phyloP scores from a whole-genome alignment of 2,329 filamentous ascomycete species.

The Aspergillus oerlinghausenensis region DNA sequence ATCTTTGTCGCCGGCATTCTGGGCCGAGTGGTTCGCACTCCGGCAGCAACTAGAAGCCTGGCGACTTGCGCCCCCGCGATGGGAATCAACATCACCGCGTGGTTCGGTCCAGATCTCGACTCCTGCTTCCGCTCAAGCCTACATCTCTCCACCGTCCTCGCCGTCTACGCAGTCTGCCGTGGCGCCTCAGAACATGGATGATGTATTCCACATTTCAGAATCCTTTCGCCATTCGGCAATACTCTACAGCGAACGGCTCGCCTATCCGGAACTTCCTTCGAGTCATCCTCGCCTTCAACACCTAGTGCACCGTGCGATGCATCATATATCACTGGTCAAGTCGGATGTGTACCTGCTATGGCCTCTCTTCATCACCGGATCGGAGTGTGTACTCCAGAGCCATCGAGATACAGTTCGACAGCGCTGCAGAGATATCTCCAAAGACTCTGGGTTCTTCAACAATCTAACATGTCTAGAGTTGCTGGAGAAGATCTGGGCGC shows the following conservation, averaged over 20 bases:
- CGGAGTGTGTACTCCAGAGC: slow-evolving; percentile 77
- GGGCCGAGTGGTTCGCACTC: slow-evolving; percentile 80
- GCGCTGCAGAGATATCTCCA: slow-evolving; percentile 80
- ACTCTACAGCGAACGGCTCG: slow-evolving; percentile 83
- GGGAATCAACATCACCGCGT: slow-evolving; percentile 13
- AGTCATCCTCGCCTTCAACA: slow-evolving; percentile 74
- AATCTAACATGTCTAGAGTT: slow-evolving; percentile 83
- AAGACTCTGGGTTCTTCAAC: slow-evolving; percentile 87
- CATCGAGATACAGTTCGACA: slow-evolving; percentile 75
- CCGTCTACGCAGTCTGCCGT: slow-evolving; percentile 25
- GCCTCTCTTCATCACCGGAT: slow-evolving; percentile 87
- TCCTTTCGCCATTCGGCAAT: slow-evolving; percentile 86
- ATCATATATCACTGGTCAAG: slow-evolving; percentile 75
- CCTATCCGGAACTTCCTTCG: slow-evolving; percentile 68
- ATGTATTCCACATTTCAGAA: slow-evolving; percentile 78
- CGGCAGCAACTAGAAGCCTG: slow-evolving; percentile 72
- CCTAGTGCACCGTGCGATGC: slow-evolving; percentile 75
- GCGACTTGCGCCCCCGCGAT: slow-evolving; percentile 58
- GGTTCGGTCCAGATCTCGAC: slow-evolving; percentile 9
- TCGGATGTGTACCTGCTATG: slow-evolving; percentile 86
- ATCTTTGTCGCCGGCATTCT: slow-evolving; percentile 52
- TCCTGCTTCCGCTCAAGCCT: slow-evolving; percentile 15
- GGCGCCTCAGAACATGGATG: slow-evolving; percentile 61
- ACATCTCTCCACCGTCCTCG: slow-evolving; percentile 26
- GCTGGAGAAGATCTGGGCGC: slow-evolving; percentile 76